Evolutionary conservation across 306 rosid species (phyloP).

Genomic region (Aeschynomene evenia): DNA sequence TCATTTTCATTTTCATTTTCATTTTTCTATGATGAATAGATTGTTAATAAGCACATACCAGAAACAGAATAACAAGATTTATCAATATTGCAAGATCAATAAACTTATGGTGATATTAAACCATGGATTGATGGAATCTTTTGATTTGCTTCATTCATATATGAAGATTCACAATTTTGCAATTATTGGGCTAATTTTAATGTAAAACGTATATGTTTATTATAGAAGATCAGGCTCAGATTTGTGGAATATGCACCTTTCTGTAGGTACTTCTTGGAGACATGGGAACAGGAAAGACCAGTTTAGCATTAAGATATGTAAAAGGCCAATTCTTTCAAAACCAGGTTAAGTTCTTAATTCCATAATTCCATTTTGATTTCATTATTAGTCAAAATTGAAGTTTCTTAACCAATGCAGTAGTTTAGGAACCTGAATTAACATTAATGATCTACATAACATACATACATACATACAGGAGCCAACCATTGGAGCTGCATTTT

Average conservation of each 20-base stretch:
- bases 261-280: constrained; percentile 51
- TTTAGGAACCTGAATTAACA: constrained; percentile 12
- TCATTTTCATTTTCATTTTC: not conserved
- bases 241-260: not conserved
- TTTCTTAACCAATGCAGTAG: not conserved
- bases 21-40: not conserved
- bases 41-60: not conserved
- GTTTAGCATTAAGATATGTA: constrained; percentile 76
- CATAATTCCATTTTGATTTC: not conserved
- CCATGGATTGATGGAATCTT: not conserved
- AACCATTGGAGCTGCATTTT: constrained; percentile 91
- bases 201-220: not conserved
- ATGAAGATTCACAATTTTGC: not conserved
- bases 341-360: constrained; percentile 73
- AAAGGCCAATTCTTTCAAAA: constrained; percentile 70
- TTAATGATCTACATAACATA: not conserved
- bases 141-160: not conserved
- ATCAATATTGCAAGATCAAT: constrained; percentile 1
- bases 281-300: constrained; percentile 53
- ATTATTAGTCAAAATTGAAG: not conserved
- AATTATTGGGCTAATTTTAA: not conserved
- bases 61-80: not conserved
- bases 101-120: too few relatives aligned
- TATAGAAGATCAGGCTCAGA: not conserved
- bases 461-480: constrained; percentile 72